Base-by-base conservation (phyloP, 352 stramenopile species). In the Phytophthora fragariaefolia region DNA sequence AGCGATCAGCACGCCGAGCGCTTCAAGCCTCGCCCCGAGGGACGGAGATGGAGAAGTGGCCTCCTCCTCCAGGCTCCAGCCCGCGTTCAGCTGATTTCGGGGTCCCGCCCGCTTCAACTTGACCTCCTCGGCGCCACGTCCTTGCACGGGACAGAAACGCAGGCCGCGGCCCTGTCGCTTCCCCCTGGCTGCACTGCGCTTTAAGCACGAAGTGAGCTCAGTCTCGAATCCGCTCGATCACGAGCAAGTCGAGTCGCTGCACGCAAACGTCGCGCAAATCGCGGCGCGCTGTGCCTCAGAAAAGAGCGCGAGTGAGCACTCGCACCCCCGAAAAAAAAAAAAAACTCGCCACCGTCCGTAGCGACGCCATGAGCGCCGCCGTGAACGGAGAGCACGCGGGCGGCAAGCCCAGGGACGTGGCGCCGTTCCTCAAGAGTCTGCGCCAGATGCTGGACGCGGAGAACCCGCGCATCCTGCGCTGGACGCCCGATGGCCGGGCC, bases 351-450 rank as follows among this genome's bases (percentile, higher is more conserved):
- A n/a, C 46, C 38, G 45, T 55, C 28, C 22, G 17, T 18, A 49
- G 18, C 27, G 15, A 7, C 13, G 13, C 18, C 23, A 51, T 51
- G 45, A 23, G 5, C 45, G 10, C 20, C 45, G 18, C 20, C 17
- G 18, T n/a, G 10, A 54, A 36, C 45, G 20, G 26, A 47, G 9
- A 47, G 15, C 40, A 7, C 43, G 12, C 43, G 20, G 8, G 15
- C 28, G 20, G 6, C 24, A 46, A 54, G 32, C 30, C 55, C 63
- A 83, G 85, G 58, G 80, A 90, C 42, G 74, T 90, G 34, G 82
- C 85, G 47, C 85, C 85, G 47, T 93, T 93, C 63, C 82, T 93
- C 50, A 77, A 76, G 52, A 90, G 74, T 38, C 63, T 93, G 20
- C 80, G 83, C 49, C 59, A 66, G 27, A 91, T 93, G 57, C 73